phyloP scores from a whole-genome alignment of 768 basidiomycete genomes.

The Dentipellis sp. region DNA sequence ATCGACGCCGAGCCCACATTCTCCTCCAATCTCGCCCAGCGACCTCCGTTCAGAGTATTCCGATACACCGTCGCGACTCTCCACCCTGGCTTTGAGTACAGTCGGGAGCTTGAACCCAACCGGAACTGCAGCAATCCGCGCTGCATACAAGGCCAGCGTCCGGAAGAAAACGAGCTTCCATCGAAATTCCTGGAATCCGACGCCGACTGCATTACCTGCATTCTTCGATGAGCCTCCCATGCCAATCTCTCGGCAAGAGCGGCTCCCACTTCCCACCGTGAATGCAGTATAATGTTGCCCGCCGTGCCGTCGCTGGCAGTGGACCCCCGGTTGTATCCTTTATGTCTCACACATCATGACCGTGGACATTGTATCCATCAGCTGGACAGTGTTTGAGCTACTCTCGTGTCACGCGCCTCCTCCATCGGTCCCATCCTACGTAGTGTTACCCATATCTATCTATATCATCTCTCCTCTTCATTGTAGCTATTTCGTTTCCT shows the following conservation, averaged over 20 bases:
- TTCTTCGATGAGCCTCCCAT: no score
- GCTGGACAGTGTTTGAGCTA: background rate
- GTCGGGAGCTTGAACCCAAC: constrained; percentile 10
- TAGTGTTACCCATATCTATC: no score
- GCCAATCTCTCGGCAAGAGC: no score
- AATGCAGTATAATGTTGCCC: no score
- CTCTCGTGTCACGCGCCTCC: no score
- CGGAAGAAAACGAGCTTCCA: constrained; percentile 37
- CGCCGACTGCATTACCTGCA: background rate
- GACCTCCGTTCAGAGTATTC: constrained; percentile 4
- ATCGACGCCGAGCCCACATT: constrained; percentile 18
- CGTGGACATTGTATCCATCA: background rate
- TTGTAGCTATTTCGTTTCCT: background rate
- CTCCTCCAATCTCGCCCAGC: constrained; percentile 17
- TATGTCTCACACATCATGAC: background rate
- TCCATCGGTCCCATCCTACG: no score
- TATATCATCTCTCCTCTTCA: background rate
- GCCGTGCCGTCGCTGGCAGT: background rate
- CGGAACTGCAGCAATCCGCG: constrained; percentile 36
- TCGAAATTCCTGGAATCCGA: constrained; percentile 41
- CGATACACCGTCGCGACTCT: background rate
- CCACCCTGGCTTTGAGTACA: background rate
- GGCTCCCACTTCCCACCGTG: no score
- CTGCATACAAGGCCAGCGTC: constrained; percentile 41
- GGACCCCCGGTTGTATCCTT: background rate